Evolutionary conservation across 495 filamentous ascomycete genomes (phyloP).

Genomic region (Penicillium cosmopolitanum): DNA sequence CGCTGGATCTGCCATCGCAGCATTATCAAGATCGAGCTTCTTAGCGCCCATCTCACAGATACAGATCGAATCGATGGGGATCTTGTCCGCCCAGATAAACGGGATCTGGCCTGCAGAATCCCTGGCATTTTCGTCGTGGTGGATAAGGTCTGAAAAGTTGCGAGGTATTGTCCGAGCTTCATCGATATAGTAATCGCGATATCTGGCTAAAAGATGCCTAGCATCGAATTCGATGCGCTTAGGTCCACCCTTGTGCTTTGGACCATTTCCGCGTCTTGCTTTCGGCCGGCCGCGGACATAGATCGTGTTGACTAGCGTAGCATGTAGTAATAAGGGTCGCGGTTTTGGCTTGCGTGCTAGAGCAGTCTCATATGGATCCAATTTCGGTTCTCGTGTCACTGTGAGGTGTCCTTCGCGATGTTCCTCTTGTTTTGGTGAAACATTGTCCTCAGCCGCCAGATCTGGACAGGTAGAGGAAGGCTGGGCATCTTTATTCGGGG

Average conservation of each 20-base stretch:
- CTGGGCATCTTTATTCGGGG: constrained; percentile 4
- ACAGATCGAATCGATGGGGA: constrained; percentile 63
- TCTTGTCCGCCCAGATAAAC: constrained; percentile 63
- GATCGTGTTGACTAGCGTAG: constrained; percentile 85
- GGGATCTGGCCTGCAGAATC: constrained; percentile 18
- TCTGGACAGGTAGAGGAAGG: not conserved
- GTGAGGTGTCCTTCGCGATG: not conserved
- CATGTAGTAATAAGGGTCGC: constrained; percentile 77
- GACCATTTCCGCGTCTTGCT: constrained; percentile 14
- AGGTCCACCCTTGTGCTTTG: not conserved
- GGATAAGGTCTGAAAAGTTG: not conserved
- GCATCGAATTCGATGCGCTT: constrained; percentile 44
- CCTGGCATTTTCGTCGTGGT: not conserved
- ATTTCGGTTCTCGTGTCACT: not conserved
- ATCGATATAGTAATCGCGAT: constrained; percentile 41
- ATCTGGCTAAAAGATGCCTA: constrained; percentile 33
- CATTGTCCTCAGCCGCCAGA: not conserved
- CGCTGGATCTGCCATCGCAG: not conserved
- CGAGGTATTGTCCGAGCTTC: constrained; percentile 26
- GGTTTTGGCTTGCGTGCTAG: constrained; percentile 28
- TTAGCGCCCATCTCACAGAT: constrained; percentile 82
- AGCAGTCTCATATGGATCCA: constrained; percentile 16
- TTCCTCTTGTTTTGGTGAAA: not conserved
- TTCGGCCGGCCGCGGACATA: constrained; percentile 60
- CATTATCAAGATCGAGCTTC: constrained; percentile 45